Conservation (phyloP, 2,329 filamentous ascomycete species). For the Aspergillus sp. region DNA sequence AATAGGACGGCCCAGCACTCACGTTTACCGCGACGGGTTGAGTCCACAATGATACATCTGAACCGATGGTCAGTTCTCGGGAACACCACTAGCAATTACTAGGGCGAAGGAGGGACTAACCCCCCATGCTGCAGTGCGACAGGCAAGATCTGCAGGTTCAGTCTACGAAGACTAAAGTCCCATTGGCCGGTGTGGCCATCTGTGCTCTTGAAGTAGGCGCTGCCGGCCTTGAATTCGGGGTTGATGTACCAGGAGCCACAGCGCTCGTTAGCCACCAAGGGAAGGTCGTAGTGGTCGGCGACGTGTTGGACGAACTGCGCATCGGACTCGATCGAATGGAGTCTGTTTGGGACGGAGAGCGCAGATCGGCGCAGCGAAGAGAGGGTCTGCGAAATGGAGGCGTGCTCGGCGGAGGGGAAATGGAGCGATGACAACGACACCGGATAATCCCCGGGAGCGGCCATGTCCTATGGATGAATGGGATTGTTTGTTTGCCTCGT, state of each 20-base stretch:
- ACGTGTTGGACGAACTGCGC: conserved; percentile 62
- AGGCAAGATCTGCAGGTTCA: conserved; percentile 74
- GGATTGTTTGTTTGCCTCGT: too few species aligned
- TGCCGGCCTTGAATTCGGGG: conserved; percentile 55
- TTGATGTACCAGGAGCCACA: conserved; percentile 93
- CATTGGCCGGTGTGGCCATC: conserved; percentile 88
- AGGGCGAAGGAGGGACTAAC: conserved; percentile 34
- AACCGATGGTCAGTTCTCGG: background rate
- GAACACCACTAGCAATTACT: background rate
- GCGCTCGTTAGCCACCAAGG: conserved; percentile 82
- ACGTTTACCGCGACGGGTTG: conserved; percentile 82
- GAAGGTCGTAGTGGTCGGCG: conserved; percentile 43
- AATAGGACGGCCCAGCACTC: conserved; percentile 20
- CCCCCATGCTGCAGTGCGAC: conserved; percentile 59
- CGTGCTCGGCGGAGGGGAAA: conserved; percentile 44
- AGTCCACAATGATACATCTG: conserved; percentile 72
- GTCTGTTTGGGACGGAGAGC: conserved; percentile 69
- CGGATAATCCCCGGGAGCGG: too few species aligned
- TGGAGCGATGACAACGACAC: conserved; percentile 38
- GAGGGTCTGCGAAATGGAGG: conserved; percentile 60
- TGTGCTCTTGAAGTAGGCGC: conserved; percentile 95
- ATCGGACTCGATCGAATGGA: conserved; percentile 68
- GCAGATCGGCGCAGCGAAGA: conserved; percentile 65
- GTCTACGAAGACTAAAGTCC: conserved; percentile 73
- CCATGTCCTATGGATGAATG: too few species aligned